phyloP scores from a whole-genome alignment of 208 protist genomes.

The Trypanosoma mega region DNA sequence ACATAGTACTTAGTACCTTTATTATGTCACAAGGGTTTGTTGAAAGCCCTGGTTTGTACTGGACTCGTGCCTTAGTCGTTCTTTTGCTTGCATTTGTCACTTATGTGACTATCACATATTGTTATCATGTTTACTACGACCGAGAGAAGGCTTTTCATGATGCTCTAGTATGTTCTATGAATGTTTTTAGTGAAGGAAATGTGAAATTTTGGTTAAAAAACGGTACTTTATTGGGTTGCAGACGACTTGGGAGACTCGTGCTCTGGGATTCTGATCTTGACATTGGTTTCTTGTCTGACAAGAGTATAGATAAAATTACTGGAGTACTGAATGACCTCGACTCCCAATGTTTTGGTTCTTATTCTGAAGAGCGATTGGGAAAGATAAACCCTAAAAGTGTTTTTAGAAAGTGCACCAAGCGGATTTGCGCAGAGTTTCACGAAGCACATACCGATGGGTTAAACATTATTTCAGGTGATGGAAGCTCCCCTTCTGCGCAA shows the following conservation, averaged over 20 bases:
- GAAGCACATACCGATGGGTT: slow-evolving; percentile 37
- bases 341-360: slow-evolving; percentile 49
- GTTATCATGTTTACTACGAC: slow-evolving; percentile 73
- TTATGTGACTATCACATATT: slow-evolving; percentile 67
- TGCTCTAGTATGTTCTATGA: slow-evolving; percentile 58
- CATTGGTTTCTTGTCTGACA: slow-evolving; percentile 36
- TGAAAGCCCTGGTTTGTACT: slow-evolving; percentile 30
- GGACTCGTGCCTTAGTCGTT: slow-evolving; percentile 44
- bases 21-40: not conserved
- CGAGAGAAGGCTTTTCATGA: slow-evolving; percentile 56
- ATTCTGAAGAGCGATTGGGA: slow-evolving; percentile 28
- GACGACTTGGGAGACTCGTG: slow-evolving; percentile 63
- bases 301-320: not conserved
- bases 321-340: slow-evolving; percentile 36
- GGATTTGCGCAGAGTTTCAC: slow-evolving; percentile 77
- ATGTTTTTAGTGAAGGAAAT: slow-evolving; percentile 34
- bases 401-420: slow-evolving; percentile 74
- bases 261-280: slow-evolving; percentile 87
- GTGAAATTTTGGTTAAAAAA: slow-evolving; percentile 69
- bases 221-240: slow-evolving; percentile 74
- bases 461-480: slow-evolving; percentile 41
- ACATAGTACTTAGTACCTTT: no score
- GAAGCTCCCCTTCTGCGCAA: slow-evolving; percentile 33
- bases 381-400: slow-evolving; percentile 31
- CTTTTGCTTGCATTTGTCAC: slow-evolving; percentile 45